Base-by-base conservation (phyloP, 768 basidiomycete species). In the Hemileccinum impolitum region DNA sequence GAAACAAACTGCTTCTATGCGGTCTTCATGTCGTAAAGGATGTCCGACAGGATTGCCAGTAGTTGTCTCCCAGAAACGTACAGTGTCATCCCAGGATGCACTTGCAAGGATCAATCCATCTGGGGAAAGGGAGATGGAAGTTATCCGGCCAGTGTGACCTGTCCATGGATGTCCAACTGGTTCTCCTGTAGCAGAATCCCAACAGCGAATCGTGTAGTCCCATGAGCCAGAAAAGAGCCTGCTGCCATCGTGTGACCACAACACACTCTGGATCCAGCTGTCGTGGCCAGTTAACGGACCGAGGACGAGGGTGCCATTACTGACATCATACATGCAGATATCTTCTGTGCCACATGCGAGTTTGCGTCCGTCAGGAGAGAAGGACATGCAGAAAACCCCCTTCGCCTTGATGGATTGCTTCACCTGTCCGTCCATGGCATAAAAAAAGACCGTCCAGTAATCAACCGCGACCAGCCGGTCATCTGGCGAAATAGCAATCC, bases 41-140 rank as follows among this genome's bases (percentile, higher is more conserved):
- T 31, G 18, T 14, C 19, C 45, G 2, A 57, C 3, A 0, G 43
- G 34, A 14, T 13, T 0, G 1, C 55, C 51, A 19, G 35, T 45
- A 1, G 37, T 9, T 10, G 40, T 1, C 6, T 50, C 13, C 57
- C 55, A 58, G 34, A 58, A 41, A 15, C 57, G 39, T 26, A 57
- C 9, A 0, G 48, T 38, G 43, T 57, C 55, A 3, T 0, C 1
- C n/a, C n/a, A n/a, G 1, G 57, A 57, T 2, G 37, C 43, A 13
- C 55, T 57, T 1, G 57, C 57, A 13, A 58, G 37, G 19, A 37
- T 48, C 0, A 19, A 21, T 6, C 51, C 57, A 11, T 48, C 40
- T 23, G 23, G 23, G 1, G 50, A 52, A 19, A 50, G 50, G 1
- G 51, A 53, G 12, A 50, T 31, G 1, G 48, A 41, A 15, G 0